Evolutionary conservation across 805 yeast species (phyloP), one percentile per base, ranked within the genome.

Genomic region (Metschnikowia picachoensis): DNA sequence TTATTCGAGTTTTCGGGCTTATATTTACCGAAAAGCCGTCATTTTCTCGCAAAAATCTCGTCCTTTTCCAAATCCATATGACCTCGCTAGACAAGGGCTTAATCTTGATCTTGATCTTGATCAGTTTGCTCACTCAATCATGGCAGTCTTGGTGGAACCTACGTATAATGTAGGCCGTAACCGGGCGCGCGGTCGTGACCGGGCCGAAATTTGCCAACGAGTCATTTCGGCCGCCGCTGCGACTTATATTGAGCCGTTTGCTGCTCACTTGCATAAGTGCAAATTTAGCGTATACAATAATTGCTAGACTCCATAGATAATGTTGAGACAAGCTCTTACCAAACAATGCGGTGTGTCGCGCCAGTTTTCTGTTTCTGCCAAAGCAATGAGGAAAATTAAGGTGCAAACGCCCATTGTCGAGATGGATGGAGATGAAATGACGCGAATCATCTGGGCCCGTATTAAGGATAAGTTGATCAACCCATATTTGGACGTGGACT

Each of bases 371-470:
- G 29, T 41, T 13, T 35, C 49, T n/a, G 46, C 43, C 5, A 14
- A 37, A 15, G 35, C 34, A 13, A 35, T 49, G 47, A 41, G 49
- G 45, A 90, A 90, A 65, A 85, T 92, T 66, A 73, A 77, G 54
- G 97, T 92, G 48, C 77, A 78, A 66, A 86, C 79, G 60, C 98
- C 98, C 54, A 80, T 92, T 58, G 98, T 92, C 53, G 98, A 92
- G 67, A 81, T 92, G 86, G 98, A 92, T 60, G 98, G 98, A 53
- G 98, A 92, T 68, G 98, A 92, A 72, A 88, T 86, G 87, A 92
- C 98, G 63, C 79, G 97, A 65, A 89, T 92, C 67, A 92, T 92
- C 74, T 92, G 98, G 98, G 78, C 87, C 57, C 68, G 83, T 59
- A 92, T 92, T 70, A 87, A 85, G 66, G 92, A 88, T 56, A 80